Evolutionary conservation across 208 protist species (phyloP).

Genomic region (Leishmania major): DNA sequence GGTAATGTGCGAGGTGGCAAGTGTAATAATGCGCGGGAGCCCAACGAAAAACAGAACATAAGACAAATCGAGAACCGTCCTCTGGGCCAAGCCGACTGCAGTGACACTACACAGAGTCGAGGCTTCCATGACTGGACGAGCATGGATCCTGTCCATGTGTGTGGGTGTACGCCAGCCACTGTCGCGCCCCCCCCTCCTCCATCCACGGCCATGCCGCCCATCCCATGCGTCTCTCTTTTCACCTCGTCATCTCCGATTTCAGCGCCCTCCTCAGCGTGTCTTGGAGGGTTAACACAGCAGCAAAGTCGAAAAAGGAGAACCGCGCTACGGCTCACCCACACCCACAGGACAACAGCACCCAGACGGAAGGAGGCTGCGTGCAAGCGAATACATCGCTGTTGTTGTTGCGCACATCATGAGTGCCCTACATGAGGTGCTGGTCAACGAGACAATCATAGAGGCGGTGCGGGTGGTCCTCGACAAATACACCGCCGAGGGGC

Average conservation of each 20-base stretch:
- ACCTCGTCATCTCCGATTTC: too few species aligned
- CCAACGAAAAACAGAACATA: background rate
- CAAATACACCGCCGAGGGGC: slow-evolving; percentile 3
- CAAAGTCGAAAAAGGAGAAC: background rate
- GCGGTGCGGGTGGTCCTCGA: slow-evolving; percentile 23
- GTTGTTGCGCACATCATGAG: background rate
- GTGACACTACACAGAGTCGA: background rate
- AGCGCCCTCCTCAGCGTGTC: background rate
- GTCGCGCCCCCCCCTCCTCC: too few species aligned
- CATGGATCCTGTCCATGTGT: background rate
- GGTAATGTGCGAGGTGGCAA: background rate
- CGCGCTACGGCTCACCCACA: background rate
- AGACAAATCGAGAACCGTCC: background rate
- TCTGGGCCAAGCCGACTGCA: background rate
- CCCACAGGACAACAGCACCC: background rate
- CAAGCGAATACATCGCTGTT: background rate
- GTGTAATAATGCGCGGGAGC: too few species aligned
- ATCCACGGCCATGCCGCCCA: too few species aligned
- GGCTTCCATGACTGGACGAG: background rate
- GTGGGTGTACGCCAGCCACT: too few species aligned
- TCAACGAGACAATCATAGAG: slow-evolving; percentile 26
- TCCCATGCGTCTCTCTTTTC: too few species aligned
- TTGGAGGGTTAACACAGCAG: background rate
- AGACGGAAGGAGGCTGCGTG: background rate
- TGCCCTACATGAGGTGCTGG: slow-evolving; percentile 5